Conservation (phyloP, 2,329 filamentous ascomycete species). For the Beauveria sp. region DNA sequence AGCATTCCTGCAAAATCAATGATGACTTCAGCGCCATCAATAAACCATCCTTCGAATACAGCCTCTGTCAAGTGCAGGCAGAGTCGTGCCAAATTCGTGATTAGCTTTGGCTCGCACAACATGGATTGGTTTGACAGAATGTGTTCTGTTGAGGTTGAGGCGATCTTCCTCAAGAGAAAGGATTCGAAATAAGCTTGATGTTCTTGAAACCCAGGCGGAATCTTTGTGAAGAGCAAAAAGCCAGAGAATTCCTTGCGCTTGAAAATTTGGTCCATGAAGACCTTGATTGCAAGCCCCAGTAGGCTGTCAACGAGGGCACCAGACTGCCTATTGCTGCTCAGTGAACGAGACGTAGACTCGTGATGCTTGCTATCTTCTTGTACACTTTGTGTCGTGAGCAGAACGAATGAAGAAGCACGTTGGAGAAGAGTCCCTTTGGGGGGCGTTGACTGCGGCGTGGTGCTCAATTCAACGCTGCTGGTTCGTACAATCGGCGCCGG, state of each 20-base stretch:
- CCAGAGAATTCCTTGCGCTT: conserved; percentile 85
- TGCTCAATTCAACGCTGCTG: conserved; percentile 46
- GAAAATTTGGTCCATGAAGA: conserved; percentile 82
- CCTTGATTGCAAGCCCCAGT: conserved; percentile 66
- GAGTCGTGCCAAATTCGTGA: conserved; percentile 82
- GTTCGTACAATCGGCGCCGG: conserved; percentile 68
- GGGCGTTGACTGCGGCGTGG: conserved; percentile 38
- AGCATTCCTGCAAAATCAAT: conserved; percentile 81
- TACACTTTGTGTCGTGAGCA: conserved; percentile 62
- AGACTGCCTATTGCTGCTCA: background rate
- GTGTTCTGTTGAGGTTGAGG: conserved; percentile 61
- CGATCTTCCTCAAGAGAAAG: conserved; percentile 69
- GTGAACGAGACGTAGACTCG: conserved; percentile 40
- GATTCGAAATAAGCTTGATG: conserved; percentile 95
- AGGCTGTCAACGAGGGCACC: conserved; percentile 69
- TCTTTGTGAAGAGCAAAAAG: conserved; percentile 76
- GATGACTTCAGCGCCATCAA: conserved; percentile 74
- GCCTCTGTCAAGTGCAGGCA: conserved; percentile 77
- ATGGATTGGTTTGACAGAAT: conserved; percentile 65
- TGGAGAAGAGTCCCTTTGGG: conserved; percentile 56
- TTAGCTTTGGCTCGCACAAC: conserved; percentile 70
- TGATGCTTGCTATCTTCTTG: conserved; percentile 38
- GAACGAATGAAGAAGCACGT: conserved; percentile 83
- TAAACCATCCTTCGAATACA: conserved; percentile 93
- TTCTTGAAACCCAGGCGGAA: conserved; percentile 87